Evolutionary conservation across 305 asterid genomes (phyloP).

Genomic region (Fraxinus greggii): DNA sequence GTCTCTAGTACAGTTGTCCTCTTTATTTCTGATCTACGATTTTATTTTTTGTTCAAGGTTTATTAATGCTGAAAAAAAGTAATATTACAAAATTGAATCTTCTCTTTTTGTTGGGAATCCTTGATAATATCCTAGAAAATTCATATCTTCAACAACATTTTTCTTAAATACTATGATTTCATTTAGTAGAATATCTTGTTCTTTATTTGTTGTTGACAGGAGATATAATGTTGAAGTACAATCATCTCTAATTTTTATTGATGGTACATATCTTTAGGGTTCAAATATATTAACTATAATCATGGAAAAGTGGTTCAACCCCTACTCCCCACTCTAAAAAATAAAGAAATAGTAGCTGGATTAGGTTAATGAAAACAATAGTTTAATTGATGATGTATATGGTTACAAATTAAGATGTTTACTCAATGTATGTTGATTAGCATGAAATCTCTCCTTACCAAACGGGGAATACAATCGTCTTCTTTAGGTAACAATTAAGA

Average conservation of each 20-base stretch:
- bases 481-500: neutral
- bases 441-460: slow-evolving; percentile 24
- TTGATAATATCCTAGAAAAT: neutral
- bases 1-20: neutral
- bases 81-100: neutral
- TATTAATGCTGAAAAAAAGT: neutral
- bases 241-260: neutral
- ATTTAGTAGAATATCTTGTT: neutral
- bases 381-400: slow-evolving; percentile 26
- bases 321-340: neutral
- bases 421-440: slow-evolving; percentile 20
- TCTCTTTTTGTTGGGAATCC: neutral
- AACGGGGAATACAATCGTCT: slow-evolving; percentile 8
- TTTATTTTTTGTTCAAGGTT: neutral
- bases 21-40: neutral
- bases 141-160: neutral
- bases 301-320: neutral
- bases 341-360: slow-evolving; percentile 31
- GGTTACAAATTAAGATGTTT: slow-evolving; percentile 12
- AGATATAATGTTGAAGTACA: neutral
- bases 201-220: neutral
- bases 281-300: neutral
- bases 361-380: slow-evolving; percentile 48
- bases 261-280: neutral
- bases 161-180: neutral